Evolutionary conservation across 164 flowering plant species (phyloP).

Genomic region (Amborella trichopoda): DNA sequence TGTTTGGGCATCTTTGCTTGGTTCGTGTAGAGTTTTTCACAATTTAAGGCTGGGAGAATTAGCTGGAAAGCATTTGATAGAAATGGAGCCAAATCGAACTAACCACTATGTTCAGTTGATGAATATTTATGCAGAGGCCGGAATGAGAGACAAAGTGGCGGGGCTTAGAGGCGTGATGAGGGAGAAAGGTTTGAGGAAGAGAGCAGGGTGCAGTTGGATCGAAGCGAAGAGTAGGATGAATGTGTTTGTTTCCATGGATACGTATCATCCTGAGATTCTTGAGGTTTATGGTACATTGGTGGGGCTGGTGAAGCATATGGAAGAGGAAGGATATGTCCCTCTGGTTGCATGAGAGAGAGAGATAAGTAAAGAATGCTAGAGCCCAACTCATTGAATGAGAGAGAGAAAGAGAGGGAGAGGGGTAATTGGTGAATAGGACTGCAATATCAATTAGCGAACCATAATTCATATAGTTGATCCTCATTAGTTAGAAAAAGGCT

Average conservation of each 20-base stretch:
- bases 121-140: conserved; percentile 40
- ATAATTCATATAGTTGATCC: too few relatives aligned
- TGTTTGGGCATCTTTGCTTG: conserved; percentile 38
- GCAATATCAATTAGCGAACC: too few relatives aligned
- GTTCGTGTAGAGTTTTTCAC: conserved; percentile 25
- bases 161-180: conserved; percentile 29
- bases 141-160: conserved; percentile 31
- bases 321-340: conserved; percentile 6
- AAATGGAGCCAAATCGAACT: conserved; percentile 28
- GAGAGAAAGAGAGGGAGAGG: too few relatives aligned
- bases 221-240: conserved; percentile 27
- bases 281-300: conserved; percentile 25
- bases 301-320: conserved; percentile 27
- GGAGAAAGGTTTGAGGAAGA: conserved; percentile 37
- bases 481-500: too few relatives aligned
- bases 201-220: conserved; percentile 59
- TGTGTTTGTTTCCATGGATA: conserved; percentile 36
- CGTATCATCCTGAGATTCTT: conserved; percentile 21
- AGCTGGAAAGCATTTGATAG: conserved; percentile 24
- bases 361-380: too few relatives aligned
- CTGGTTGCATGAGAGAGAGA: background rate
- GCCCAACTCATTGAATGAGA: too few relatives aligned
- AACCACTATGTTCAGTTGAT: conserved; percentile 31
- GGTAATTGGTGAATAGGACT: too few relatives aligned
- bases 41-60: conserved; percentile 41